These are phyloP conservation scores for Nicotiana knightiana DNA, from an alignment of 257 asterid genomes.

Conservation along the genomic window DNA sequence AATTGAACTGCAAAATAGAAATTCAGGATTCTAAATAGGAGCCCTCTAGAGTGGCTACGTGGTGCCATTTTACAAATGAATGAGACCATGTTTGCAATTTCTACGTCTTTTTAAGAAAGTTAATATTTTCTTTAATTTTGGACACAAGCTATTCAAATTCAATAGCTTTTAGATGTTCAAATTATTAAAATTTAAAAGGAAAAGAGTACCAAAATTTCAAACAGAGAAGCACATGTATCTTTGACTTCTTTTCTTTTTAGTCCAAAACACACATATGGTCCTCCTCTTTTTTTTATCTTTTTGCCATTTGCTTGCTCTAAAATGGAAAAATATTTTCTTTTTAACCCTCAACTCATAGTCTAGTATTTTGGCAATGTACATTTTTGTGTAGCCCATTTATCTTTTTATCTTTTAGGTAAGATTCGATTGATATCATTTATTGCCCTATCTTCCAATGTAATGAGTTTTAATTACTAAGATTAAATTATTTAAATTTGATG, in stretches of 20 bases:
- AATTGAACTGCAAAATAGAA: too few relatives aligned
- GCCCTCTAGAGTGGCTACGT: too few relatives aligned
- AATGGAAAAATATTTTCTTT: background rate
- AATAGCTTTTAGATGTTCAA: background rate
- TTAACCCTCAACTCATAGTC: background rate
- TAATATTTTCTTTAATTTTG: background rate
- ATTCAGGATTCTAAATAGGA: too few relatives aligned
- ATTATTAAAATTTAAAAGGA: background rate
- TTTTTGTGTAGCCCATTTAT: background rate
- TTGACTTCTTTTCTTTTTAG: background rate
- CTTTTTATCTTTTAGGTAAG: background rate
- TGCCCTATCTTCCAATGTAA: too few relatives aligned
- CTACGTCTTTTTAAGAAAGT: background rate
- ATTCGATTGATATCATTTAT: background rate
- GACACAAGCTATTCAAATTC: background rate
- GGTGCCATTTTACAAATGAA: too few relatives aligned
- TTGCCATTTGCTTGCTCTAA: background rate
- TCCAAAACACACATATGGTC: background rate
- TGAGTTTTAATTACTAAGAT: too few relatives aligned
- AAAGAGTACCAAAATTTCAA: background rate
- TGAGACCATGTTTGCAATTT: too few relatives aligned
- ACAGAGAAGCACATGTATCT: background rate
- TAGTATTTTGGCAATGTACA: background rate
- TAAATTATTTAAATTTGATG: too few relatives aligned
- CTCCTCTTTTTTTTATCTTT: background rate